Evolutionary conservation across 1,284 basidiomycete genomes (phyloP), one percentile per base, ranked within the genome.

Genomic region (Vanrija sp.): DNA sequence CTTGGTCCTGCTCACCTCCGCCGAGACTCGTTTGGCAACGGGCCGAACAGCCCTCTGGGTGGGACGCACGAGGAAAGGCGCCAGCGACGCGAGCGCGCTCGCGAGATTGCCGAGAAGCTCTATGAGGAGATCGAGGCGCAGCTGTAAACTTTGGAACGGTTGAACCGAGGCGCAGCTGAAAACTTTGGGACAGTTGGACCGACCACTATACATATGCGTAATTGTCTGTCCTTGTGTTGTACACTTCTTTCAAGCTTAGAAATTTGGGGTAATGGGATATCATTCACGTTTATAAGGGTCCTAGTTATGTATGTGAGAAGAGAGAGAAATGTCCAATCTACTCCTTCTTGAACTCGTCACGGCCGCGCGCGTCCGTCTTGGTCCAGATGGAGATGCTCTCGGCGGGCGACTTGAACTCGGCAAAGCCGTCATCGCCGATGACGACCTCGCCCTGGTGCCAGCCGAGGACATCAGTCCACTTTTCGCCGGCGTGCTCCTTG

Each of bases 341-440:
- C 23, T 69, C 59, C 61, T 70, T 73, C 56, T 71, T 66, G 58
- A 77, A 81, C 65, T 79, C 75, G 42, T 80, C 75, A 46, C 79
- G 65, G 14, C 79, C 80, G 25, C 73, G 67, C 0, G 80, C 80
- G 54, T 80, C 78, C 16, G 63, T 67, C 68, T 79, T 80, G 34
- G 76, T 77, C 81, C 81, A 83, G 50, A 82, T 77, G 15, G 78
- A 77, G 19, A 82, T 74, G 57, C 78, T 79, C 63, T 77, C 71
- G 10, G 78, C 65, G 10, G 78, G 77, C 52, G 75, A 82, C 46
- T 57, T 69, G 72, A 82, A 82, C 51, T 81, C 79, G 38, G 78
- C 81, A 79, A 79, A 82, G 1, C 82, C 82, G 58, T 84, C 82
- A 29, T 83, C 80, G 28, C 76, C 81, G 43, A 83, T 80, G 19